phyloP scores from a whole-genome alignment of 176 grass and related monocot genomes.

The Chloris gayana region DNA sequence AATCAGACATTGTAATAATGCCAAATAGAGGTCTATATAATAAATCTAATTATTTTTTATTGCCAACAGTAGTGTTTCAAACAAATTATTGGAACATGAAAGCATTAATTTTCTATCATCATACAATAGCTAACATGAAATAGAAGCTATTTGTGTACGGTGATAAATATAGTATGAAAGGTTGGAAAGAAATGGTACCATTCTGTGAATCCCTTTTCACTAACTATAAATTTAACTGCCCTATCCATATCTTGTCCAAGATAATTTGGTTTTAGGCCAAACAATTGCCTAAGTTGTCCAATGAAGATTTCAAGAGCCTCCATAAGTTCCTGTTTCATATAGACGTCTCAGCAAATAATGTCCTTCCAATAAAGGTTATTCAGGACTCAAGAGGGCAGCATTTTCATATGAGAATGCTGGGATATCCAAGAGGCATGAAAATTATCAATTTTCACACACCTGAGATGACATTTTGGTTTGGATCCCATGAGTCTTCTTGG shows the following conservation, averaged over 20 bases:
- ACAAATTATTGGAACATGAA: background rate
- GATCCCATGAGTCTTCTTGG: constrained; percentile 27
- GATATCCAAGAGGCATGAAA: constrained; percentile 21
- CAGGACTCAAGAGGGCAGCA: background rate
- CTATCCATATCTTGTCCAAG: constrained; percentile 41
- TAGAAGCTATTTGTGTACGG: background rate
- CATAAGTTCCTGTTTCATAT: constrained; percentile 84
- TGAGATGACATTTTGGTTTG: constrained; percentile 64
- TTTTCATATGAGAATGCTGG: background rate
- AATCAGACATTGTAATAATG: background rate
- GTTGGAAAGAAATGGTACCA: constrained; percentile 57
- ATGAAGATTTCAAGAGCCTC: constrained; percentile 83
- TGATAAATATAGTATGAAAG: constrained; percentile 21
- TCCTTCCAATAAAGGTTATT: constrained; percentile 25
- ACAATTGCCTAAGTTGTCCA: constrained; percentile 86
- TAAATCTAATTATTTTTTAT: background rate
- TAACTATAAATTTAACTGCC: constrained; percentile 66
- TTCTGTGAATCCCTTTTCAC: constrained; percentile 85
- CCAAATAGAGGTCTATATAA: background rate
- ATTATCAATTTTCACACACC: constrained; percentile 47
- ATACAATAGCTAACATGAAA: background rate
- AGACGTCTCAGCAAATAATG: constrained; percentile 30
- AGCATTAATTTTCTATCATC: background rate
- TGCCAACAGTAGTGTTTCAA: background rate
- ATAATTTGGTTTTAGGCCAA: constrained; percentile 83